A percentile compares a stretch with the other conserved stretches of the same genome.
Conservation (phyloP, 805 yeast genomes). For the Sugiyamaella chiloensis region DNA sequence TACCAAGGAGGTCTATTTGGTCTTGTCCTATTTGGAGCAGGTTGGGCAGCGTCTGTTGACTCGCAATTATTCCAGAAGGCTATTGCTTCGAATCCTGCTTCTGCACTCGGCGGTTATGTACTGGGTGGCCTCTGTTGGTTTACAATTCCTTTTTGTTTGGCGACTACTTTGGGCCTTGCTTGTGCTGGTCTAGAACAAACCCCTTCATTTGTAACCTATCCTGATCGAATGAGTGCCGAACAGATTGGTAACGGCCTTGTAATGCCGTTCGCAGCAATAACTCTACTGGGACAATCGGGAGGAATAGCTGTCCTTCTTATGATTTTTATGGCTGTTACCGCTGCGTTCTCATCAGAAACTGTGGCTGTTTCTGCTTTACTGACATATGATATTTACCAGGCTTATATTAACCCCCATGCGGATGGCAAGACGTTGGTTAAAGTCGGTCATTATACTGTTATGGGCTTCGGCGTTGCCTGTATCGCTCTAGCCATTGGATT, state of each 20-base stretch:
- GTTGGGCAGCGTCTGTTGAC: conserved; percentile 81
- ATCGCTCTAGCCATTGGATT: conserved; percentile 80
- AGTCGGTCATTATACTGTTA: conserved; percentile 64
- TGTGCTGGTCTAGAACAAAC: conserved; percentile 67
- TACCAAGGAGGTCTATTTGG: conserved; percentile 86
- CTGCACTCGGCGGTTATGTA: conserved; percentile 82
- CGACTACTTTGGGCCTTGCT: conserved; percentile 84
- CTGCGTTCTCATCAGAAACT: conserved; percentile 87
- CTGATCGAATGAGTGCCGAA: conserved; percentile 56
- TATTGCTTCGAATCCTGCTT: conserved; percentile 74
- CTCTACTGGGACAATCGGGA: conserved; percentile 81
- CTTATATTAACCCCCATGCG: conserved; percentile 75
- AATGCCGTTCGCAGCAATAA: conserved; percentile 69
- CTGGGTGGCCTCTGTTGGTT: conserved; percentile 89
- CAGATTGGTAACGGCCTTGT: conserved; percentile 72
- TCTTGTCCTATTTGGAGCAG: conserved; percentile 81
- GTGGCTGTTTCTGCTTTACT: conserved; percentile 80
- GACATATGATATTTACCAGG: conserved; percentile 81
- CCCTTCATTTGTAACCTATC: conserved; percentile 77
- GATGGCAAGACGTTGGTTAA: conserved; percentile 65
- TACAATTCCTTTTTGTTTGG: conserved; percentile 77
- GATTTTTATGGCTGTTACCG: conserved; percentile 87
- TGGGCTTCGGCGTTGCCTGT: conserved; percentile 61
- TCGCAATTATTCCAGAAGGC: conserved; percentile 88
- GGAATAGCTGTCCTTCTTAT: conserved; percentile 75